Conservation (phyloP, 2,329 filamentous ascomycete species). For the Corynespora cassiicola region DNA sequence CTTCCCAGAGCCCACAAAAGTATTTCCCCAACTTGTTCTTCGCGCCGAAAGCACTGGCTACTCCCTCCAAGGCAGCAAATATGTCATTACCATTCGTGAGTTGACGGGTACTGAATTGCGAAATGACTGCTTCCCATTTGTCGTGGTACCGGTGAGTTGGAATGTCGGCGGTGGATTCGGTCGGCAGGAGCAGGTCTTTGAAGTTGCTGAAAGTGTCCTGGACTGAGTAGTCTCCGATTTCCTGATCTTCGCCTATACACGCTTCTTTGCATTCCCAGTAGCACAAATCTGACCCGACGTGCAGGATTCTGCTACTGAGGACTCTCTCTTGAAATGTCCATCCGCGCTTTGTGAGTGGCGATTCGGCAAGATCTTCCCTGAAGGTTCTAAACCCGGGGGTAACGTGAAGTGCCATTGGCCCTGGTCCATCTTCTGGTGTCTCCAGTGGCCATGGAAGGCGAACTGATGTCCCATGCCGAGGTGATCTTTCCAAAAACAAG, state of each 20-base stretch:
- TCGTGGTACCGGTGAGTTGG: conserved; percentile 2
- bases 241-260: conserved; percentile 3
- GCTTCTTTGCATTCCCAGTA: conserved; percentile 10
- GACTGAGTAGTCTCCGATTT: conserved; percentile 2
- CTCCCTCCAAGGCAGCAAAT: conserved; percentile 6
- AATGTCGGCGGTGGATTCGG: background rate
- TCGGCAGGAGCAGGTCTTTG: conserved; percentile 5
- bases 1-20: conserved; percentile 7
- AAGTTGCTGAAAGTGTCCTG: conserved; percentile 5
- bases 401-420: conserved; percentile 1
- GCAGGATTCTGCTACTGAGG: conserved; percentile 6
- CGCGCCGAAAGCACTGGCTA: conserved; percentile 2
- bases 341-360: conserved; percentile 5
- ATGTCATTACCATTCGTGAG: conserved; percentile 5
- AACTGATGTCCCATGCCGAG: conserved; percentile 1
- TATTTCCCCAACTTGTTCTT: conserved; percentile 6
- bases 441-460: conserved; percentile 4
- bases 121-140: conserved; percentile 9
- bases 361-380: background rate
- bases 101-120: conserved; percentile 5
- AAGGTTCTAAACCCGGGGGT: conserved; percentile 1
- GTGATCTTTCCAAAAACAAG: conserved; percentile 2
- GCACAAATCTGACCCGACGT: conserved; percentile 4
- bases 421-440: background rate
- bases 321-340: conserved; percentile 13